phyloP scores from a whole-genome alignment of 2,329 filamentous ascomycete genomes.

The Penicillium sp. region DNA sequence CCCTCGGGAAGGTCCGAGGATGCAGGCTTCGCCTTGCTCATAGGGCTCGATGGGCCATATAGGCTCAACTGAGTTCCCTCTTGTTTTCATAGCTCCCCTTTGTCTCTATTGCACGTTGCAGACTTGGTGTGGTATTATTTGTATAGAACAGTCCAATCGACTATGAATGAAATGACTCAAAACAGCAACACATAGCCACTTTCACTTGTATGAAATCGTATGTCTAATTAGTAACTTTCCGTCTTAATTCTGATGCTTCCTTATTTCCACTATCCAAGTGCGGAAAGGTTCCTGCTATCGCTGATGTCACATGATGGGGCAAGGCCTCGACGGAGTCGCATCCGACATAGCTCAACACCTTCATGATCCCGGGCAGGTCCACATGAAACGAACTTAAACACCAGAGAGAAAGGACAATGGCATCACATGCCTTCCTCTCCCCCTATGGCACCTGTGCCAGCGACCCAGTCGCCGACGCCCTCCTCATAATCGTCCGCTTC shows the following conservation, averaged over 20 bases:
- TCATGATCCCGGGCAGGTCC: not conserved
- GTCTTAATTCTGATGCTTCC: not conserved
- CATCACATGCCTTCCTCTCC: constrained; percentile 15
- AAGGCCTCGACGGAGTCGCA: not conserved
- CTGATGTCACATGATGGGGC: constrained; percentile 13
- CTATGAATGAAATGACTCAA: constrained; percentile 8
- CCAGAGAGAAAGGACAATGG: constrained; percentile 15
- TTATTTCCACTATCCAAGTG: not conserved
- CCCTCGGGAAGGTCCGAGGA: not conserved
- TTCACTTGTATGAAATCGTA: not conserved
- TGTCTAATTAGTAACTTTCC: not conserved
- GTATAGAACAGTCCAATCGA: constrained; percentile 19
- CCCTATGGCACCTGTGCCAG: constrained; percentile 5
- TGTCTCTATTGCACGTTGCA: not conserved
- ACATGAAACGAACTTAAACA: not conserved
- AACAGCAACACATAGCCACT: not conserved
- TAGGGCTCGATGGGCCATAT: not conserved
- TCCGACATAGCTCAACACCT: constrained; percentile 2
- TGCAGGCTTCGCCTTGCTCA: not conserved
- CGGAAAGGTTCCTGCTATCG: not conserved
- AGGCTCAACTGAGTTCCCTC: constrained; percentile 1
- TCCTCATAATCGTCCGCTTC: constrained; percentile 86
- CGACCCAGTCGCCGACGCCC: constrained; percentile 23
- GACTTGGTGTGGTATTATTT: constrained; percentile 6
- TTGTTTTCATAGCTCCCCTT: not conserved